Conservation (phyloP, 1,284 basidiomycete species). For the Xerocomus nothofagi region DNA sequence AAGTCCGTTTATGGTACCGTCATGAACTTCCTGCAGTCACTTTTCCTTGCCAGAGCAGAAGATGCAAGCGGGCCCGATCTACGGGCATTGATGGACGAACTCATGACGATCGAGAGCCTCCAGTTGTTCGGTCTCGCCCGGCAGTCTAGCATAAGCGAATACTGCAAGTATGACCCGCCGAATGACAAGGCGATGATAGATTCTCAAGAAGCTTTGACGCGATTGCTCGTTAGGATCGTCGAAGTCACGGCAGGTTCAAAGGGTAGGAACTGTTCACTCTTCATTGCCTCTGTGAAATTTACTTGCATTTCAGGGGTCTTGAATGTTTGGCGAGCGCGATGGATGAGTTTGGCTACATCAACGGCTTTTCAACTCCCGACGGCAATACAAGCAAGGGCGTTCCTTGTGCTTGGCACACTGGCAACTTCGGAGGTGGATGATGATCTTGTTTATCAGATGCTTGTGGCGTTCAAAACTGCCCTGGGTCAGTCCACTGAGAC, state of each 20-base stretch:
- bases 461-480: conserved; percentile 76
- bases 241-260: conserved; percentile 64
- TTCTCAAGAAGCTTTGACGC: conserved; percentile 65
- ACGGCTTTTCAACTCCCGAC: conserved; percentile 93
- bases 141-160: conserved; percentile 63
- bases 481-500: conserved; percentile 64
- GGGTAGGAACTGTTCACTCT: conserved; percentile 47
- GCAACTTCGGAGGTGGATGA: conserved; percentile 83
- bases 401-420: conserved; percentile 81
- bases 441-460: conserved; percentile 86
- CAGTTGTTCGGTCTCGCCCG: conserved; percentile 73
- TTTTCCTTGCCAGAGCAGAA: conserved; percentile 60
- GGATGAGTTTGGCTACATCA: conserved; percentile 91
- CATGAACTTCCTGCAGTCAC: conserved; percentile 77
- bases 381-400: conserved; percentile 86
- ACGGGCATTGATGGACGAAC: conserved; percentile 60
- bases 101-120: conserved; percentile 57
- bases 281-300: background rate
- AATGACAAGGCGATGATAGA: conserved; percentile 66
- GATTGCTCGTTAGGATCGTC: conserved; percentile 65
- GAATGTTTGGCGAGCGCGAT: conserved; percentile 91
- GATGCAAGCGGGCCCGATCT: conserved; percentile 60
- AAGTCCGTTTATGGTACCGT: conserved; percentile 80
- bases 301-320: conserved; percentile 59
- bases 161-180: conserved; percentile 51